phyloP scores from a whole-genome alignment of 768 basidiomycete genomes.

The Amanita thiersii region DNA sequence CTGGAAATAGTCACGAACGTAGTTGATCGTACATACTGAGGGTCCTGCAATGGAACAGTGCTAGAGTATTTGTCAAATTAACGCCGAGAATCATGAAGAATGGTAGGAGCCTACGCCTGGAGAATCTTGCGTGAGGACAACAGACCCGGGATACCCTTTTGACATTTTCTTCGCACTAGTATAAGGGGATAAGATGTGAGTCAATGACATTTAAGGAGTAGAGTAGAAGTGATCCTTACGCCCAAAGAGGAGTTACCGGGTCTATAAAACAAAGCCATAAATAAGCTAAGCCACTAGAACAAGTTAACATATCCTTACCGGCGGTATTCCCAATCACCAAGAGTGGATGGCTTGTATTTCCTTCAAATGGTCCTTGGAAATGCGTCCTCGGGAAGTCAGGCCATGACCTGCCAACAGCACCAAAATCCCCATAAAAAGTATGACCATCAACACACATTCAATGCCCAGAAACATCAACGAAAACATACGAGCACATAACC shows the following conservation, averaged over 20 bases:
- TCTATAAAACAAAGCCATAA: conserved; percentile 6
- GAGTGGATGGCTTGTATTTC: conserved; percentile 12
- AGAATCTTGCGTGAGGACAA: conserved; percentile 20
- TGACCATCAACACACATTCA: conserved; percentile 19
- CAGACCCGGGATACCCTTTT: conserved; percentile 12
- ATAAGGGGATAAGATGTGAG: background rate
- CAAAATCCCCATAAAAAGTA: conserved; percentile 16
- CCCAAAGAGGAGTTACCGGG: conserved; percentile 13
- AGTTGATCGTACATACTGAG: conserved; percentile 24
- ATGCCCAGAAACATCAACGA: background rate
- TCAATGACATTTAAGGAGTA: background rate
- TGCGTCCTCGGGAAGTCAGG: conserved; percentile 23
- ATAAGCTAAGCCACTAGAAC: background rate
- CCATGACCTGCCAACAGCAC: conserved; percentile 9
- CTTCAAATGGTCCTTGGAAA: conserved; percentile 16
- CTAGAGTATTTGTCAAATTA: conserved; percentile 10
- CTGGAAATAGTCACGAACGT: conserved; percentile 31
- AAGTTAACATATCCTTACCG: conserved; percentile 8
- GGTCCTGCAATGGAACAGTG: conserved; percentile 24
- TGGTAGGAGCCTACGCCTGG: conserved; percentile 27
- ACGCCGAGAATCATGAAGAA: background rate
- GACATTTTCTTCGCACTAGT: conserved; percentile 15
- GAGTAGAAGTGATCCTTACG: conserved; percentile 7
- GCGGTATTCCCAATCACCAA: conserved; percentile 13
- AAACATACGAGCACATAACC: conserved; percentile 15